Percentiles rank a stretch among this genome's conserved stretches.
These are phyloP conservation scores for Cicer pinnatifidum DNA, from an alignment of 306 rosid species.

Conservation along the genomic window DNA sequence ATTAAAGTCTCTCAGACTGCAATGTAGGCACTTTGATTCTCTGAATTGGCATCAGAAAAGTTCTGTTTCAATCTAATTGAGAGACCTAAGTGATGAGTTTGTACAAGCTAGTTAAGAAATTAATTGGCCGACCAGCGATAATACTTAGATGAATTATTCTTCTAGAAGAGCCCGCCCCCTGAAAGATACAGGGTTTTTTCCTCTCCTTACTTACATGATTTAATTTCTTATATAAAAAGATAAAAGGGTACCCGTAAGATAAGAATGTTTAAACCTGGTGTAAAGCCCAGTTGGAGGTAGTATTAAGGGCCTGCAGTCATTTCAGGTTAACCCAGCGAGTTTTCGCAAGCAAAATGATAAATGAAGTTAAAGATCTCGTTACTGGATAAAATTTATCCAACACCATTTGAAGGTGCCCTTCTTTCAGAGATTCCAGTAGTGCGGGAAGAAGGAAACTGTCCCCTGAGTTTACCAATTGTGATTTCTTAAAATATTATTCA, in stretches of 20 bases:
- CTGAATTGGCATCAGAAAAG: background rate
- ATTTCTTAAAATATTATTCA: background rate
- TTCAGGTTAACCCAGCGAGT: too few relatives aligned
- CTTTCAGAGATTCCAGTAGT: background rate
- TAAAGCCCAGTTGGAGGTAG: too few relatives aligned
- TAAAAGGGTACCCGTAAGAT: too few relatives aligned
- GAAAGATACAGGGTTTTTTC: too few relatives aligned
- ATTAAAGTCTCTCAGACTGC: conserved; percentile 19
- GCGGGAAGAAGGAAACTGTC: conserved; percentile 22
- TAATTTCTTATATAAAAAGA: too few relatives aligned
- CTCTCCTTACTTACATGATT: too few relatives aligned
- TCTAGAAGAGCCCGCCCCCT: background rate
- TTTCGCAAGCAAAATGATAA: background rate
- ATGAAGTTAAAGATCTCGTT: conserved; percentile 6
- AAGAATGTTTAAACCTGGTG: too few relatives aligned
- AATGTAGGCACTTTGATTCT: conserved; percentile 7
- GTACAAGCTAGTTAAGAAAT: conserved; percentile 13
- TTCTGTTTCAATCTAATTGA: background rate
- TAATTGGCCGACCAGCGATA: conserved; percentile 1
- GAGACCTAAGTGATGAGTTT: background rate
- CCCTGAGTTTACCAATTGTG: conserved; percentile 13
- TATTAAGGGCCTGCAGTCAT: too few relatives aligned
- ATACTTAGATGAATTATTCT: conserved; percentile 5
- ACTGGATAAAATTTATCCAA: conserved; percentile 1
- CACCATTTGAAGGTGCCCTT: background rate